phyloP scores from a whole-genome alignment of 2,329 filamentous ascomycete genomes.

The Fusarium oligoseptatum region DNA sequence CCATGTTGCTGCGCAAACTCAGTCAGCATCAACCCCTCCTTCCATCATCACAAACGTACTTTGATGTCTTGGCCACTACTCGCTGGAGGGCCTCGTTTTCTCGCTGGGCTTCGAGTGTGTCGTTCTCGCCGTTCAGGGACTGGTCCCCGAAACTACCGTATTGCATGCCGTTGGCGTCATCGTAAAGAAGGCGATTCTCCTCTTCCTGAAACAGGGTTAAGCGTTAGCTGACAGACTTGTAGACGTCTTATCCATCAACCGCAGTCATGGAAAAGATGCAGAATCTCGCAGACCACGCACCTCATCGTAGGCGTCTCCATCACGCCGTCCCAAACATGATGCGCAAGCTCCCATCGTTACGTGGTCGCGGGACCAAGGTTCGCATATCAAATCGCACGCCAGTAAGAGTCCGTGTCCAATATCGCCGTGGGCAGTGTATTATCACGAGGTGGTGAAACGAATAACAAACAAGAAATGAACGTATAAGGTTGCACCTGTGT shows the following conservation, averaged over 20 bases:
- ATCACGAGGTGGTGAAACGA: slow-evolving; percentile 15
- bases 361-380: slow-evolving; percentile 31
- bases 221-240: slow-evolving; percentile 15
- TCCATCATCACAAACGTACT: slow-evolving; percentile 58
- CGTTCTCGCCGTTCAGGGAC: slow-evolving; percentile 66
- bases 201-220: slow-evolving; percentile 61
- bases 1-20: slow-evolving; percentile 67
- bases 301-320: slow-evolving; percentile 67
- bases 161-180: slow-evolving; percentile 69
- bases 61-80: slow-evolving; percentile 74
- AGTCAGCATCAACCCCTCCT: slow-evolving; percentile 19
- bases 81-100: slow-evolving; percentile 75
- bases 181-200: slow-evolving; percentile 70
- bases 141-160: slow-evolving; percentile 75
- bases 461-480: slow-evolving; percentile 15
- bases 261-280: not conserved
- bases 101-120: slow-evolving; percentile 72
- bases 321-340: slow-evolving; percentile 69
- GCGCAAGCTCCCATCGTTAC: slow-evolving; percentile 70
- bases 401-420: slow-evolving; percentile 9
- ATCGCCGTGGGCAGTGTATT: slow-evolving; percentile 6
- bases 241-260: not conserved
- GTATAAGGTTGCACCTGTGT: slow-evolving; percentile 35
- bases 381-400: slow-evolving; percentile 39
- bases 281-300: slow-evolving; percentile 51